Base-by-base conservation (phyloP, 1,284 basidiomycete species). In the Naganishia cerealis region DNA sequence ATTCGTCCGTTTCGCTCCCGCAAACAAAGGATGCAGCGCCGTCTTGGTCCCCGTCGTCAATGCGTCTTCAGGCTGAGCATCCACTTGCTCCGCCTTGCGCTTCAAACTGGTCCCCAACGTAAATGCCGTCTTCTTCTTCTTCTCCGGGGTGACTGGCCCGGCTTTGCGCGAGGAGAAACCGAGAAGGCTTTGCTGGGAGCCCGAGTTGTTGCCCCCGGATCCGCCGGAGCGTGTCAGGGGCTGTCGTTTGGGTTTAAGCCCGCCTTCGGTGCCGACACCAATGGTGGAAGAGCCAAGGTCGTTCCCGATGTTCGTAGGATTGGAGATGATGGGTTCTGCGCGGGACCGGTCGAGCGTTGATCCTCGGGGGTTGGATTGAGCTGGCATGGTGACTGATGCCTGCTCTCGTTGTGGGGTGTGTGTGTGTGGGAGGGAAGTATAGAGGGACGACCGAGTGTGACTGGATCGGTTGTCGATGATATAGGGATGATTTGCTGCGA, bases 71-170 rank as follows among this genome's bases (percentile, higher is more conserved):
- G 46, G 9, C 7, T 7, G 9, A 1, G 1, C 46, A 50, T 50
- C 46, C 10, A 24, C 46, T 24, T 46, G 16, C 46, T 48, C 15
- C 4, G 26, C 6, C 38, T 42, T 57, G 33, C 46, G n/a, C n/a
- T 8, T 24, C 55, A 5, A 29, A n/a, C 12, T 57, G 40, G n/a
- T 16, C 16, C 9, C 40, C 62, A 12, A 24, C 52, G 38, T 18
- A 21, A 10, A 16, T 7, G 55, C 24, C 36, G 18, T 26, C 38
- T 18, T 26, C 42, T 29, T 53, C 24, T 58, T 53, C 56, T 67
- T 59, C 50, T 67, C 65, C 8, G 67, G 67, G 4, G 65, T 57
- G 18, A 65, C 48, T 6, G 67, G 59, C 36, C 46, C 43, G 42
- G 39, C 43, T 18, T 68, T 68, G 15, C 29, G 48, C 18, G 59